Conservation (phyloP, 768 basidiomycete genomes). For the Fomitopsis serialis region DNA sequence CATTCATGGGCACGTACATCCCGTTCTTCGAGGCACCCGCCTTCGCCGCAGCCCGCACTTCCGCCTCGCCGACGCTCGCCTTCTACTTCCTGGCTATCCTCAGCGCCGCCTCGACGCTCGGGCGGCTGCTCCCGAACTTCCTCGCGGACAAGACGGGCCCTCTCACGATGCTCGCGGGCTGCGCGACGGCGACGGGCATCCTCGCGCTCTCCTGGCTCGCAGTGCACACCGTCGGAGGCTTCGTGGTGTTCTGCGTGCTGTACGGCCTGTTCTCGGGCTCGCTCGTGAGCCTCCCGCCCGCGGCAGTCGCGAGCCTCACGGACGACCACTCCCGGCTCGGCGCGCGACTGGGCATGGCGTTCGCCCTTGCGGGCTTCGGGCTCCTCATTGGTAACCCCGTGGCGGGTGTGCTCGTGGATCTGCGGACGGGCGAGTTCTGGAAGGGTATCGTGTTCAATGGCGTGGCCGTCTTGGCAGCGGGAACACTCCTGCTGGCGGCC, state of each 20-base stretch:
- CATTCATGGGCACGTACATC: not conserved
- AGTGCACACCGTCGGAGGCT: constrained; percentile 28
- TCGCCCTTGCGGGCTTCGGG: constrained; percentile 16
- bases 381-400: constrained; percentile 20
- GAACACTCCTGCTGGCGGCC: not conserved
- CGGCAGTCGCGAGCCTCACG: constrained; percentile 13
- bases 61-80: not conserved
- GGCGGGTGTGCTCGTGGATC: constrained; percentile 15
- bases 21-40: constrained; percentile 1
- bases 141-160: constrained; percentile 45
- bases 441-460: not conserved
- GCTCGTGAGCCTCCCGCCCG: constrained; percentile 19
- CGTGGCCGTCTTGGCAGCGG: not conserved
- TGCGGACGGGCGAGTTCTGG: not conserved
- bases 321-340: constrained; percentile 16
- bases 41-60: not conserved
- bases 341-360: constrained; percentile 19
- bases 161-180: constrained; percentile 35
- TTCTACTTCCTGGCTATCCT: constrained; percentile 22
- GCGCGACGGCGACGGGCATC: constrained; percentile 28
- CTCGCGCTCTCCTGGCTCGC: constrained; percentile 36
- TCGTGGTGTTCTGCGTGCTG: constrained; percentile 36
- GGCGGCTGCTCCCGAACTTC: constrained; percentile 54
- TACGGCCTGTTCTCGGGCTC: constrained; percentile 46
- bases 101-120: constrained; percentile 50